Evolutionary conservation across 2,329 filamentous ascomycete species (phyloP).

Genomic region (Zymoseptoria pseudotritici): DNA sequence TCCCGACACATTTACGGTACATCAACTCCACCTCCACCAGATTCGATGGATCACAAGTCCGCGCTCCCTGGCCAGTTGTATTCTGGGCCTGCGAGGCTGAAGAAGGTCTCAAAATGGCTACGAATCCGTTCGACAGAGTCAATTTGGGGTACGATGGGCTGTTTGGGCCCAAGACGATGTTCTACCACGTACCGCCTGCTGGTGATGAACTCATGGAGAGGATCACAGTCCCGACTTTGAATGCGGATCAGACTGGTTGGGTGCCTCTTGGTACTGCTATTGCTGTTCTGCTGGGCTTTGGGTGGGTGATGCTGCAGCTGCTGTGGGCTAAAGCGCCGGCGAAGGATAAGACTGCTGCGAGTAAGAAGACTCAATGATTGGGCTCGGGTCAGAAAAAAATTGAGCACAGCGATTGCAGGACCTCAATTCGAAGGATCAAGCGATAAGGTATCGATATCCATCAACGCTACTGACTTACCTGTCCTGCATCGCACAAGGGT

Average conservation of each 20-base stretch:
- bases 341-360: background rate
- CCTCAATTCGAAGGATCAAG: too few species aligned
- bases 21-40: slow-evolving; percentile 35
- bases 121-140: slow-evolving; percentile 78
- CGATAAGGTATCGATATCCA: too few species aligned
- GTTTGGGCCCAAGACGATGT: slow-evolving; percentile 69
- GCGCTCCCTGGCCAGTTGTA: slow-evolving; percentile 61
- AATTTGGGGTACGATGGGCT: slow-evolving; percentile 79
- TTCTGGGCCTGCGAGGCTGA: slow-evolving; percentile 82
- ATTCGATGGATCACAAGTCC: slow-evolving; percentile 22
- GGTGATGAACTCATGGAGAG: slow-evolving; percentile 8
- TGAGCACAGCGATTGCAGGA: too few species aligned
- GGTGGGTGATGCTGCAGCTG: slow-evolving; percentile 39
- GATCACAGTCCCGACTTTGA: slow-evolving; percentile 35
- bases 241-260: slow-evolving; percentile 28
- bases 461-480: too few species aligned
- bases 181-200: slow-evolving; percentile 59
- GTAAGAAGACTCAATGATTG: background rate
- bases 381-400: background rate
- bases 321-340: background rate
- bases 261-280: slow-evolving; percentile 39
- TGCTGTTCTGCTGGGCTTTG: slow-evolving; percentile 37
- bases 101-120: slow-evolving; percentile 58
- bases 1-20: slow-evolving; percentile 84
- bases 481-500: too few species aligned